Conservation (phyloP, 176 grass and related monocot genomes). For the Guadua angustifolia region DNA sequence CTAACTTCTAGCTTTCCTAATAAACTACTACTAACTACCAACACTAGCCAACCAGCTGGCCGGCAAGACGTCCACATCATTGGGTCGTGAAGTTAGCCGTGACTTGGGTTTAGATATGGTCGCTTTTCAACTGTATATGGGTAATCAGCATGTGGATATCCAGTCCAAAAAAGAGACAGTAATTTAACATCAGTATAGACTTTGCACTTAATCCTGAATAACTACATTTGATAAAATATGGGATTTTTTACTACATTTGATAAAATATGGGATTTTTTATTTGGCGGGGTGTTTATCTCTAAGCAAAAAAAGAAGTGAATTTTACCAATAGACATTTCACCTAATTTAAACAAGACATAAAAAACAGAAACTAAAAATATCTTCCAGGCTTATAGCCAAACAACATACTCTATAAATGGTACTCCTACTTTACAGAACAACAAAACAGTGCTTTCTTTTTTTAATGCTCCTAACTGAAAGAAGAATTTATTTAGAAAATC, state of each 20-base stretch:
- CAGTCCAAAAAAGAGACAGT: conserved; percentile 1
- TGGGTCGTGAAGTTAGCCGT: not conserved
- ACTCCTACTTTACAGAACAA: not conserved
- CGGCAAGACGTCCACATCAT: too few relatives aligned
- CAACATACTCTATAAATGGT: not conserved
- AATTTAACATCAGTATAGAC: not conserved
- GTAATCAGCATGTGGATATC: not conserved
- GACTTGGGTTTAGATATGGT: not conserved
- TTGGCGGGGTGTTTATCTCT: not conserved
- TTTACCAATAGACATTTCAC: not conserved
- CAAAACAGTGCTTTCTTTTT: not conserved
- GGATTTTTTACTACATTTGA: too few relatives aligned
- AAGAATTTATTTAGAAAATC: not conserved
- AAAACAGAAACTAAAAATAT: not conserved
- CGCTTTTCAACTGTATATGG: not conserved
- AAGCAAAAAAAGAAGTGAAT: not conserved
- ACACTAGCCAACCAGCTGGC: too few relatives aligned
- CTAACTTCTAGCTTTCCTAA: too few relatives aligned
- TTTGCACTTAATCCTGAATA: not conserved
- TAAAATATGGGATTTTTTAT: too few relatives aligned
- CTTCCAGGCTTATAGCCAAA: not conserved
- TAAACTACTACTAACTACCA: too few relatives aligned
- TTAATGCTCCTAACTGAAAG: not conserved
- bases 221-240: conserved; percentile 11
- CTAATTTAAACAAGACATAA: conserved; percentile 11